Conservation (phyloP, 768 basidiomycete species). For the Boletus huronensis region DNA sequence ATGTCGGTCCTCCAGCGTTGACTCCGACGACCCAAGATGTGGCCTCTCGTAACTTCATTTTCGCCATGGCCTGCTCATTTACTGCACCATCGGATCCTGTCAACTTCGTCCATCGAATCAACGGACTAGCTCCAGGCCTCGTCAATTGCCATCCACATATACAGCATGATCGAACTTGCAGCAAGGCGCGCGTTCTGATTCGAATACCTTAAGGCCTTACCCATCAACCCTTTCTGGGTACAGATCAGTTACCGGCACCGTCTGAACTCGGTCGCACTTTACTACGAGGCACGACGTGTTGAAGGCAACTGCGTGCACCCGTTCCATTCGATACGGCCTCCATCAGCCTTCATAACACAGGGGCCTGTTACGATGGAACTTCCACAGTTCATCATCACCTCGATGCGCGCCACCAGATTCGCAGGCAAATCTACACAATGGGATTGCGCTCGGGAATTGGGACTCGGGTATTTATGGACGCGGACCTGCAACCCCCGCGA, state of each 20-base stretch:
- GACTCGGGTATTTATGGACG: neutral
- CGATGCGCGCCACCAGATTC: neutral
- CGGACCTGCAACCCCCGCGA: no score
- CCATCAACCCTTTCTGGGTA: neutral
- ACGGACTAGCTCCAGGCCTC: neutral
- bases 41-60: neutral
- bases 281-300: neutral
- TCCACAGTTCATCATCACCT: neutral
- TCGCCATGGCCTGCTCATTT: neutral
- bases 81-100: neutral
- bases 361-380: neutral
- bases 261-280: neutral
- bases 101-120: neutral
- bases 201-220: neutral
- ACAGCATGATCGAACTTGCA: neutral
- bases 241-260: neutral
- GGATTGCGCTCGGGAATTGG: neutral
- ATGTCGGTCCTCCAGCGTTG: neutral
- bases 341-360: neutral
- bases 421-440: neutral
- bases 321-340: neutral
- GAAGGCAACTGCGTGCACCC: neutral
- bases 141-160: neutral
- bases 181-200: neutral
- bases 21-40: neutral